phyloP scores from a whole-genome alignment of 352 stramenopile genomes.

The Phytophthora colocasiae region DNA sequence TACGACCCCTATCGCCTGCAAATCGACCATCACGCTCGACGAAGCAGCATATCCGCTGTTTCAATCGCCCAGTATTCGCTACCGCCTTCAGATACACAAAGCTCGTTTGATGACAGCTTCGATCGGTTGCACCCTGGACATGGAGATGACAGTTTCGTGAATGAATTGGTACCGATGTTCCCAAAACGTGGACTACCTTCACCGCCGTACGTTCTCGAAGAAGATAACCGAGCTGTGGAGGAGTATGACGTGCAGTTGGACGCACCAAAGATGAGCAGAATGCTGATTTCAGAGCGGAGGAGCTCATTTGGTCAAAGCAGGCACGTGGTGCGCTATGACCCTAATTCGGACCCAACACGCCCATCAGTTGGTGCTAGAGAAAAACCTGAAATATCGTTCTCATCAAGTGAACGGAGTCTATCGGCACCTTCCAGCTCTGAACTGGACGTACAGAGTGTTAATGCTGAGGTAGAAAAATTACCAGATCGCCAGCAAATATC shows the following conservation, averaged over 20 bases:
- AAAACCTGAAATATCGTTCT: constrained; percentile 1
- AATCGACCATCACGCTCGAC: constrained; percentile 35
- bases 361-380: background rate
- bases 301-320: constrained; percentile 28
- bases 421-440: constrained; percentile 19
- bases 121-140: constrained; percentile 20
- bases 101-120: constrained; percentile 66
- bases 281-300: constrained; percentile 23
- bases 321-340: constrained; percentile 5
- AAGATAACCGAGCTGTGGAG: constrained; percentile 24
- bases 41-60: constrained; percentile 35
- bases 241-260: constrained; percentile 50
- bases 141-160: constrained; percentile 57
- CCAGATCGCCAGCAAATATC: background rate
- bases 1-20: constrained; percentile 32
- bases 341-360: background rate
- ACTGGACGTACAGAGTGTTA: constrained; percentile 11
- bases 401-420: constrained; percentile 14
- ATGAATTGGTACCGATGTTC: constrained; percentile 74
- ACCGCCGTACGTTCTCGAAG: constrained; percentile 16
- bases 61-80: constrained; percentile 65
- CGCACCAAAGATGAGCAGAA: constrained; percentile 45
- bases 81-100: constrained; percentile 65
- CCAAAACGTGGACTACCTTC: constrained; percentile 17
- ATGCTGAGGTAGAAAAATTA: constrained; percentile 4